Conservation (phyloP, 2,329 filamentous ascomycete species). For the Chaetothyriales sp. region DNA sequence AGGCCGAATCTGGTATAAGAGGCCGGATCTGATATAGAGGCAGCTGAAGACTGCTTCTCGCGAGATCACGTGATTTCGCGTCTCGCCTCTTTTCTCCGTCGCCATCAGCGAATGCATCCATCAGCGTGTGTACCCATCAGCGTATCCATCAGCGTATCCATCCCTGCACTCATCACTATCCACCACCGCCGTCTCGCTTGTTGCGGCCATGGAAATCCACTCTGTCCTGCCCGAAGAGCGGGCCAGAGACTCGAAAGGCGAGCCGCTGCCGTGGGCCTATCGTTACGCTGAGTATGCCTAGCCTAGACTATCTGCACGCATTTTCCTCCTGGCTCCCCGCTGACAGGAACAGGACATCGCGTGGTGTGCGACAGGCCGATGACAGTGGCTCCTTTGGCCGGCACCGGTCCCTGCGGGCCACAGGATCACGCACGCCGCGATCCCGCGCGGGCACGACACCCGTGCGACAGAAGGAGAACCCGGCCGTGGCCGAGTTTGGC, state of each 20-base stretch:
- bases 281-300: constrained; percentile 45
- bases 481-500: constrained; percentile 35
- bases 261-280: constrained; percentile 49
- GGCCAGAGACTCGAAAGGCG: constrained; percentile 45
- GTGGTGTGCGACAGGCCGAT: constrained; percentile 41
- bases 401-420: constrained; percentile 33
- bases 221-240: constrained; percentile 51
- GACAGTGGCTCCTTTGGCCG: constrained; percentile 49
- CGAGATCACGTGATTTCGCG: too few relatives aligned
- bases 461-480: constrained; percentile 39
- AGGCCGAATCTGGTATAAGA: too few relatives aligned
- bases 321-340: constrained; percentile 2
- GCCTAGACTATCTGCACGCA: not conserved
- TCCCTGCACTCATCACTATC: too few relatives aligned
- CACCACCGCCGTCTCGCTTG: too few relatives aligned
- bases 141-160: too few relatives aligned
- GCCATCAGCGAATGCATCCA: too few relatives aligned
- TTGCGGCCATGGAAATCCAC: constrained; percentile 45
- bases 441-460: constrained; percentile 47
- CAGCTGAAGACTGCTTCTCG: too few relatives aligned
- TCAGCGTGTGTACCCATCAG: too few relatives aligned
- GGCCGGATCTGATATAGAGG: too few relatives aligned
- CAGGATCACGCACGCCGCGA: constrained; percentile 33
- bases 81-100: too few relatives aligned
- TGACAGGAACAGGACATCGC: constrained; percentile 26